Conservation (phyloP, 164 flowering plant genomes). For the Vitis labrusca region DNA sequence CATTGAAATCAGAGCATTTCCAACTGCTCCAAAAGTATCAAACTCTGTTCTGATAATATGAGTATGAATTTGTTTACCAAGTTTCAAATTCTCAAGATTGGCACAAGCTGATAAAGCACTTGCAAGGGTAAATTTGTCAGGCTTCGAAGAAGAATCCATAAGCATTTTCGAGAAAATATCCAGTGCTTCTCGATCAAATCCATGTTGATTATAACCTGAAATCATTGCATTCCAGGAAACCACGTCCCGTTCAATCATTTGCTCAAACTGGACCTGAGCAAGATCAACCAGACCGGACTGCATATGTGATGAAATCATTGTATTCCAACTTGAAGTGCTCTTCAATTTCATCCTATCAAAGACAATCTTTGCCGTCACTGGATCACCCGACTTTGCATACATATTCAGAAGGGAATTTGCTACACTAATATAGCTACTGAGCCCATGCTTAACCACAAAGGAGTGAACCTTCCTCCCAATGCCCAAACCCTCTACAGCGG, state of each 20-base stretch:
- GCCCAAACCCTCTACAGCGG: constrained; percentile 43
- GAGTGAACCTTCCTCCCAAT: constrained; percentile 72
- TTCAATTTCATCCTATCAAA: constrained; percentile 57
- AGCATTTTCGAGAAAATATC: constrained; percentile 42
- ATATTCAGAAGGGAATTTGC: constrained; percentile 82
- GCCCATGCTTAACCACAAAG: constrained; percentile 65
- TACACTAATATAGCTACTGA: constrained; percentile 49
- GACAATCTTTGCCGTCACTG: constrained; percentile 43
- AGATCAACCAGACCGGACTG: constrained; percentile 50
- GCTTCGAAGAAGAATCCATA: constrained; percentile 29
- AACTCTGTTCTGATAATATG: constrained; percentile 40
- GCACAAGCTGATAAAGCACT: constrained; percentile 70
- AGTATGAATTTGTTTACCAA: constrained; percentile 59
- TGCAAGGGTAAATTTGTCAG: constrained; percentile 57
- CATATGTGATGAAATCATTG: constrained; percentile 61
- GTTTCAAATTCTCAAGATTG: constrained; percentile 38
- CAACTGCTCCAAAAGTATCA: constrained; percentile 43
- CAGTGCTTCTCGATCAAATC: constrained; percentile 47
- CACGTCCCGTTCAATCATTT: constrained; percentile 49
- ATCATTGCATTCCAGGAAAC: constrained; percentile 67
- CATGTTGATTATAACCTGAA: constrained; percentile 52
- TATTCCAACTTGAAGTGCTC: constrained; percentile 57
- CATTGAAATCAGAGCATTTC: constrained; percentile 81
- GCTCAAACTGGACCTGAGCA: constrained; percentile 60
- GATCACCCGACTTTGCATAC: constrained; percentile 80